Evolutionary conservation across 2,329 filamentous ascomycete species (phyloP).

Genomic region (Colletotrichum godetiae): DNA sequence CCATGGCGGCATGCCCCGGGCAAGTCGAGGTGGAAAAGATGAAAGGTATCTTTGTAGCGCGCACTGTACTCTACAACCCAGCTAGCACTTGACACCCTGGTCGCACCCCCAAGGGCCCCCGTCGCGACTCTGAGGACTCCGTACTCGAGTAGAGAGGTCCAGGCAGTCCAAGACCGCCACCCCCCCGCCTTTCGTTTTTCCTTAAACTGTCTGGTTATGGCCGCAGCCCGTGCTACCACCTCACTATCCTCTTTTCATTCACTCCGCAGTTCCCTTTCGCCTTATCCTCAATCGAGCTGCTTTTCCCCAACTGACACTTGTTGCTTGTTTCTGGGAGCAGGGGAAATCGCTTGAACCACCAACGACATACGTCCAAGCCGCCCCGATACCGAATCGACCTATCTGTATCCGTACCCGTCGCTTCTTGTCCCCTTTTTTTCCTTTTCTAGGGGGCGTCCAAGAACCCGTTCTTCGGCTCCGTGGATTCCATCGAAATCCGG

Average conservation of each 20-base stretch:
- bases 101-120: constrained; percentile 26
- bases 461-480: constrained; percentile 34
- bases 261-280: constrained; percentile 59
- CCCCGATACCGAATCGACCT: background rate
- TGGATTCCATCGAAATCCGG: constrained; percentile 8
- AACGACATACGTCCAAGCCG: constrained; percentile 39
- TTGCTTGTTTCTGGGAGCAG: constrained; percentile 52
- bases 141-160: constrained; percentile 5
- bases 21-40: background rate
- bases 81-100: constrained; percentile 31
- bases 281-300: constrained; percentile 47
- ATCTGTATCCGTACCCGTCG: background rate
- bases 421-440: constrained; percentile 34
- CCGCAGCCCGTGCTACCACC: constrained; percentile 60
- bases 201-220: constrained; percentile 54
- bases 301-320: constrained; percentile 50
- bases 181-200: constrained; percentile 45
- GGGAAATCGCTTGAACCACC: constrained; percentile 43
- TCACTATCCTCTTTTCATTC: constrained; percentile 63
- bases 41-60: constrained; percentile 14
- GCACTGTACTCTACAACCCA: constrained; percentile 32
- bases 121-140: constrained; percentile 24
- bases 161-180: constrained; percentile 38
- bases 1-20: background rate
- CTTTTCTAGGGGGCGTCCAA: constrained; percentile 34